A percentile compares a stretch with the other conserved stretches of the same genome.
Evolutionary conservation across 768 basidiomycete species (phyloP).

Genomic region (Calocera cornea): DNA sequence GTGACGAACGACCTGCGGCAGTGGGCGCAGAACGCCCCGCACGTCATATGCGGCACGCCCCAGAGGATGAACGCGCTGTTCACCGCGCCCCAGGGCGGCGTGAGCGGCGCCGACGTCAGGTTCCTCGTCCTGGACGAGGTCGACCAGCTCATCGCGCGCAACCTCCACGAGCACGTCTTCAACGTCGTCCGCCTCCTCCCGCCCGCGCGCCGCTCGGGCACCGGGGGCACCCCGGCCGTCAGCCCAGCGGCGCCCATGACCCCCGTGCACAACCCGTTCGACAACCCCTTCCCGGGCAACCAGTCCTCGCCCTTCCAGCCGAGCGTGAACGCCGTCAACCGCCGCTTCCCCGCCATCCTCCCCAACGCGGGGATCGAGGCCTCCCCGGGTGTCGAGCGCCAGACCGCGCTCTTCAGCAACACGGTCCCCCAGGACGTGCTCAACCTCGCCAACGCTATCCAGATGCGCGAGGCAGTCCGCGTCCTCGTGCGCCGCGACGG

Average conservation of each 20-base stretch:
- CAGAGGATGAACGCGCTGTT: conserved; percentile 92
- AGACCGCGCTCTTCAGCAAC: conserved; percentile 92
- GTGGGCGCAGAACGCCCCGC: conserved; percentile 83
- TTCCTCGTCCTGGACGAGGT: conserved; percentile 95
- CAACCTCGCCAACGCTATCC: conserved; percentile 84
- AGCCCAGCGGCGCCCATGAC: conserved; percentile 15
- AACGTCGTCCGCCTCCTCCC: conserved; percentile 86
- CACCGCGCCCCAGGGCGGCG: conserved; percentile 51
- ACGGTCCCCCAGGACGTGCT: conserved; percentile 97
- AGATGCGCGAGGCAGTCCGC: conserved; percentile 88
- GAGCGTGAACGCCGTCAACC: conserved; percentile 15
- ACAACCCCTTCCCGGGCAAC: conserved; percentile 18
- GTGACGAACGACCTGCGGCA: conserved; percentile 62
- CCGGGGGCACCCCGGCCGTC: conserved; percentile 7
- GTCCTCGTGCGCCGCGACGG: conserved; percentile 92
- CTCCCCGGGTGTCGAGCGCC: conserved; percentile 36
- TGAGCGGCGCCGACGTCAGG: conserved; percentile 71
- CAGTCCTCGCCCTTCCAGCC: neutral
- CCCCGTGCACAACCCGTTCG: conserved; percentile 26
- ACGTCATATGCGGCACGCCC: conserved; percentile 92
- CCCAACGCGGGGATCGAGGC: neutral
- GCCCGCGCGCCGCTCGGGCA: conserved; percentile 39
- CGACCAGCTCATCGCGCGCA: conserved; percentile 93
- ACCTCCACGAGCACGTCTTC: conserved; percentile 89
- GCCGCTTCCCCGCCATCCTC: conserved; percentile 9